Evolutionary conservation across 2,329 filamentous ascomycete species (phyloP).

Genomic region (Mariannaea elegans): DNA sequence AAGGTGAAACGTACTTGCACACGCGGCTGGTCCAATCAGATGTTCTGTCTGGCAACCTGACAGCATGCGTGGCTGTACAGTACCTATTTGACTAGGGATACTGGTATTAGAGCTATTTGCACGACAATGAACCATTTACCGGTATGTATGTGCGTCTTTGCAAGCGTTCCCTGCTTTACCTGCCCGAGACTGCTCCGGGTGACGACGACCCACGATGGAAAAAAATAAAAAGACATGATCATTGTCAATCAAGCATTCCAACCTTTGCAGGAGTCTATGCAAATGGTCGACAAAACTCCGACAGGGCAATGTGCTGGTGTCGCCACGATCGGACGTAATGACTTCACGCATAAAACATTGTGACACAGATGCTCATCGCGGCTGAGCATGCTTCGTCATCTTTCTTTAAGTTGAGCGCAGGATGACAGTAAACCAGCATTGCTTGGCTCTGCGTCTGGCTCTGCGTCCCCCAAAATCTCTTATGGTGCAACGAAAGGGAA

Average conservation of each 20-base stretch:
- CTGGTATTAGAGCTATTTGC: background rate
- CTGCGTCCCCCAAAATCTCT: no score
- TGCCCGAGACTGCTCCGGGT: background rate
- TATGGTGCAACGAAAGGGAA: no score
- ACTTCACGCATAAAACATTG: background rate
- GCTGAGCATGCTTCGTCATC: background rate
- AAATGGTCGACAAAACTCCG: no score
- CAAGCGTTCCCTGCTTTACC: background rate
- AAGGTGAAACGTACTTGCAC: conserved; percentile 6
- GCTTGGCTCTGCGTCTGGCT: no score
- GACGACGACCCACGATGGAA: background rate
- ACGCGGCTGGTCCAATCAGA: conserved; percentile 1
- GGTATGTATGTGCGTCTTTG: no score
- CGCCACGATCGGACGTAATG: background rate
- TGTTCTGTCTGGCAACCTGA: background rate
- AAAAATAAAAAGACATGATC: background rate
- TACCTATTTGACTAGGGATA: no score
- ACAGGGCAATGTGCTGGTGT: background rate
- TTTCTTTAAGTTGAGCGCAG: background rate
- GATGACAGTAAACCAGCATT: background rate
- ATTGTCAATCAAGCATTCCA: background rate
- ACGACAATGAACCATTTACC: background rate
- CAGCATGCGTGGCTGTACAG: background rate
- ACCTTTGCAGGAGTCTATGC: background rate
- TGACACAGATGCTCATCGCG: background rate